Conservation (phyloP, 2,329 filamentous ascomycete species). For the Juglanconis sp. region DNA sequence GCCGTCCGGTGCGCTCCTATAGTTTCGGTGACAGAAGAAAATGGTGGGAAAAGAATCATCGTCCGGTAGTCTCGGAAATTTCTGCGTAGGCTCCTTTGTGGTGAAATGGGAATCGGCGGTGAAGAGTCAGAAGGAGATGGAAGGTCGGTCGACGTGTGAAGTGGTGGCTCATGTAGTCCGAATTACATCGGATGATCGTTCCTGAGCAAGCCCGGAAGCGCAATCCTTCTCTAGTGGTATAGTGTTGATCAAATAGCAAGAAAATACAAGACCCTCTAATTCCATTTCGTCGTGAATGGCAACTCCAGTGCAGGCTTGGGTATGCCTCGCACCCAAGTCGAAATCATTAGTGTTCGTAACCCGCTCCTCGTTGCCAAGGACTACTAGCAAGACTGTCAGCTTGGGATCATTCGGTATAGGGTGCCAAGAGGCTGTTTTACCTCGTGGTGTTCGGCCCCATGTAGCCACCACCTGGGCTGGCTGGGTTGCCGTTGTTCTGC, state of each 20-base stretch:
- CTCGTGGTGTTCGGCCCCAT: slow-evolving; percentile 43
- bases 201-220: slow-evolving; percentile 8
- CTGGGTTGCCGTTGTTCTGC: slow-evolving; percentile 39
- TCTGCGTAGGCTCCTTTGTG: background rate
- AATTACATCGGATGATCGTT: slow-evolving; percentile 1
- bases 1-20: slow-evolving; percentile 18
- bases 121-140: background rate
- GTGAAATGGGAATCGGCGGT: background rate
- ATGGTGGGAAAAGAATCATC: background rate
- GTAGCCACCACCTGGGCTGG: slow-evolving; percentile 35
- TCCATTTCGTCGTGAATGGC: slow-evolving; percentile 19
- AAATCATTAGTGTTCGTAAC: slow-evolving; percentile 42
- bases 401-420: slow-evolving; percentile 5
- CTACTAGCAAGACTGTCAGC: slow-evolving; percentile 37
- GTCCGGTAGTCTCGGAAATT: background rate
- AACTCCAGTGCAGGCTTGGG: slow-evolving; percentile 8
- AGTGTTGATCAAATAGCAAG: slow-evolving; percentile 16
- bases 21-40: slow-evolving; percentile 15
- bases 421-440: slow-evolving; percentile 28
- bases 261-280: slow-evolving; percentile 15
- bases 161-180: slow-evolving; percentile 3
- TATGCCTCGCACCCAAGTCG: slow-evolving; percentile 9
- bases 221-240: slow-evolving; percentile 11
- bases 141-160: slow-evolving; percentile 2
- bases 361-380: slow-evolving; percentile 56